A percentile compares a stretch with the other conserved stretches of the same genome.
phyloP scores from a whole-genome alignment of 225 moss, liverwort and hornwort genomes.

The Polytrichum formosum region DNA sequence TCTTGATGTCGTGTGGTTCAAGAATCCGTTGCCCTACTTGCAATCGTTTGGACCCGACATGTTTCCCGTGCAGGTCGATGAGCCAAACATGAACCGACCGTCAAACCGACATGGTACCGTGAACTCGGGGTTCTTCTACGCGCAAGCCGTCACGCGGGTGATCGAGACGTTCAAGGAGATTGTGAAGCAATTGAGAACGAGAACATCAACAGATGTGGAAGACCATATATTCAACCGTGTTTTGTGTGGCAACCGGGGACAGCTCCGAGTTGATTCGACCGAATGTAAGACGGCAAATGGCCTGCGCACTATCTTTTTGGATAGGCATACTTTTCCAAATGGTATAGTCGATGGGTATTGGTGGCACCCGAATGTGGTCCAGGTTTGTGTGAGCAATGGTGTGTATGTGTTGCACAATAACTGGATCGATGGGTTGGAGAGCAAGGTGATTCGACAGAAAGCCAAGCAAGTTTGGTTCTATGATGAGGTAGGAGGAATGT shows the following conservation, averaged over 20 bases:
- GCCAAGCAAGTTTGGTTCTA: slow-evolving; percentile 50
- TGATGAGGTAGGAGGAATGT: slow-evolving; percentile 41
- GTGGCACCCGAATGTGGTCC: slow-evolving; percentile 34
- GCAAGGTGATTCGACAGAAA: slow-evolving; percentile 41
- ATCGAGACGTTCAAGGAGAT: slow-evolving; percentile 33
- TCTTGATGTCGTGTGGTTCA: slow-evolving; percentile 52
- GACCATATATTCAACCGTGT: slow-evolving; percentile 29
- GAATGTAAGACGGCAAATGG: slow-evolving; percentile 34
- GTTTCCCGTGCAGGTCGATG: slow-evolving; percentile 37
- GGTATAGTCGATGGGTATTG: slow-evolving; percentile 41
- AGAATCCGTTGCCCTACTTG: slow-evolving; percentile 42
- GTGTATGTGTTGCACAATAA: slow-evolving; percentile 57
- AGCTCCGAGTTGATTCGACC: slow-evolving; percentile 22
- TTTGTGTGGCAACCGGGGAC: slow-evolving; percentile 28
- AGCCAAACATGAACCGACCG: slow-evolving; percentile 27
- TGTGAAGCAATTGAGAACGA: slow-evolving; percentile 9
- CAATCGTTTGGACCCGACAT: slow-evolving; percentile 11
- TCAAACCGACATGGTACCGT: slow-evolving; percentile 35
- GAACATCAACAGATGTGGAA: slow-evolving; percentile 13
- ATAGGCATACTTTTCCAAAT: slow-evolving; percentile 41
- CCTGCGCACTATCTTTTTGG: slow-evolving; percentile 40
- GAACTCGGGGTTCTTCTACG: slow-evolving; percentile 54
- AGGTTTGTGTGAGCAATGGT: slow-evolving; percentile 22
- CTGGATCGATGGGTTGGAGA: slow-evolving; percentile 23
- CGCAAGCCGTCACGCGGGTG: slow-evolving; percentile 29